Evolutionary conservation across 495 filamentous ascomycete genomes (phyloP).

Genomic region (Podospora didyma): DNA sequence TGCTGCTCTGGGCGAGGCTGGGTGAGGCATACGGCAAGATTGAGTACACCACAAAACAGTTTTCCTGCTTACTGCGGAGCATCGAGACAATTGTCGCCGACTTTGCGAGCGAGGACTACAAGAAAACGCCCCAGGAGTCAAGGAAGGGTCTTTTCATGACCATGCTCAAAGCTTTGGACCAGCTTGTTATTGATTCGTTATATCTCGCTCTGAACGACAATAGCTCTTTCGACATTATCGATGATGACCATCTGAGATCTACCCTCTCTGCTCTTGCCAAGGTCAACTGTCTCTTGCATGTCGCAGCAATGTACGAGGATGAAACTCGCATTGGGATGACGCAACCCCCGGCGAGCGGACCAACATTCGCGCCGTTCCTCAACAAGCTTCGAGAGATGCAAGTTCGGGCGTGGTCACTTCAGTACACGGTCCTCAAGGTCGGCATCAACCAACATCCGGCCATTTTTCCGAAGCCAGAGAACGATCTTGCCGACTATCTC

Average conservation of each 20-base stretch:
- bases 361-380: conserved; percentile 51
- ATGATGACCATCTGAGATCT: conserved; percentile 66
- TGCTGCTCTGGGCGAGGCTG: conserved; percentile 84
- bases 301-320: conserved; percentile 77
- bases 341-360: conserved; percentile 29
- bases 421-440: conserved; percentile 70
- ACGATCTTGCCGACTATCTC: conserved; percentile 69
- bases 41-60: conserved; percentile 75
- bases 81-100: conserved; percentile 78
- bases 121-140: conserved; percentile 54
- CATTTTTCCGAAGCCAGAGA: conserved; percentile 57
- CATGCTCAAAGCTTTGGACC: conserved; percentile 73
- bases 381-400: conserved; percentile 84
- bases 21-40: conserved; percentile 82
- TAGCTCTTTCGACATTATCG: conserved; percentile 76
- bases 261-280: conserved; percentile 65
- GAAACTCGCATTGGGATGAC: conserved; percentile 69
- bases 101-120: conserved; percentile 59
- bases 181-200: conserved; percentile 64
- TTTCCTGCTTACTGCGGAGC: conserved; percentile 78
- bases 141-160: conserved; percentile 65
- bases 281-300: conserved; percentile 68
- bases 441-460: conserved; percentile 63
- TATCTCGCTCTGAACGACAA: conserved; percentile 61
- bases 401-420: conserved; percentile 79